These are phyloP conservation scores for Endocalyx cinctus DNA, from an alignment of 2,329 filamentous ascomycete genomes.

Conservation along the genomic window DNA sequence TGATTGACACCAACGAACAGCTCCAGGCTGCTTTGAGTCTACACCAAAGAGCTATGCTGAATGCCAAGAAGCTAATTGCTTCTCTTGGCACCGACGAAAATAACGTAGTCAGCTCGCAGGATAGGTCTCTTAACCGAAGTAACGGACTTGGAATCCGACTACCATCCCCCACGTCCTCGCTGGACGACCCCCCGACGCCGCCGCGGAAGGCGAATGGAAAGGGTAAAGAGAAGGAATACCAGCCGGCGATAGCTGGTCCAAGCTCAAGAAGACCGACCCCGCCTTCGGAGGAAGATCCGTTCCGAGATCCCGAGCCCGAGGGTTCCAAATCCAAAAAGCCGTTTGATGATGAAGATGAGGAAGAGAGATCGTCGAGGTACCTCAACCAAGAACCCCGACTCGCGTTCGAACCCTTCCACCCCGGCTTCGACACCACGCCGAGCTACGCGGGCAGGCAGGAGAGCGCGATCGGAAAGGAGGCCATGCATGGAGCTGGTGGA, in stretches of 20 bases:
- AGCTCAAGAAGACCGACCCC: slow-evolving; percentile 26
- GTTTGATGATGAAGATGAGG: slow-evolving; percentile 9
- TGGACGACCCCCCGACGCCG: slow-evolving; percentile 23
- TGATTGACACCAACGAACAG: slow-evolving; percentile 94
- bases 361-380: slow-evolving; percentile 15
- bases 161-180: slow-evolving; percentile 4
- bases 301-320: slow-evolving; percentile 28
- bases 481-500: slow-evolving; percentile 35
- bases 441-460: slow-evolving; percentile 36
- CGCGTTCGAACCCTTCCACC: slow-evolving; percentile 30
- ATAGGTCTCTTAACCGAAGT: slow-evolving; percentile 9
- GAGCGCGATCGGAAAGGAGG: slow-evolving; percentile 35
- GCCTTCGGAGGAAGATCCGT: slow-evolving; percentile 26
- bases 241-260: slow-evolving; percentile 18
- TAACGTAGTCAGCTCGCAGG: slow-evolving; percentile 22
- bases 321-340: slow-evolving; percentile 14
- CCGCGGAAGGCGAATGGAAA: slow-evolving; percentile 22
- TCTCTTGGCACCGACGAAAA: slow-evolving; percentile 32
- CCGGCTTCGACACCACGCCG: slow-evolving; percentile 27
- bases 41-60: slow-evolving; percentile 76
- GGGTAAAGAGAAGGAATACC: slow-evolving; percentile 24
- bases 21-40: slow-evolving; percentile 76
- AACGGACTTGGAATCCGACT: slow-evolving; percentile 1
- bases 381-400: slow-evolving; percentile 21
- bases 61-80: slow-evolving; percentile 50